Percentiles rank a stretch among this genome's conserved stretches.
phyloP scores from a whole-genome alignment of 2,329 filamentous ascomycete species.

The Clarireedia homoeocarpa region DNA sequence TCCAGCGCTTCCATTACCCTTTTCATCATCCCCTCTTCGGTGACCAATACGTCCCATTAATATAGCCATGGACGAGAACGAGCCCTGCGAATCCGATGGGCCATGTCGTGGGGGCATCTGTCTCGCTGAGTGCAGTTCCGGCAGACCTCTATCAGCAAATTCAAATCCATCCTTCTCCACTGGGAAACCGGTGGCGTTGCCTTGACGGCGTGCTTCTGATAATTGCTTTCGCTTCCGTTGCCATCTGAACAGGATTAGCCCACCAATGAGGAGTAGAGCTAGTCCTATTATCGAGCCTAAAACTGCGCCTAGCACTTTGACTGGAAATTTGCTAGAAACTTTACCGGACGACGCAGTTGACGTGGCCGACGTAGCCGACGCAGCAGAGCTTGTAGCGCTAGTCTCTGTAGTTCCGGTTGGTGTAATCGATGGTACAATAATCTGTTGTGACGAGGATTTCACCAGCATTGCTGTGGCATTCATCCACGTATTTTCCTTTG shows the following conservation, averaged over 20 bases:
- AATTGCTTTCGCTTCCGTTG: conserved; percentile 49
- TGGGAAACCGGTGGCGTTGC: conserved; percentile 37
- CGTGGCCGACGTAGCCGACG: conserved; percentile 21
- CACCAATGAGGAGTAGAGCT: conserved; percentile 37
- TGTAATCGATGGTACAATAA: neutral
- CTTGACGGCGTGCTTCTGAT: conserved; percentile 38
- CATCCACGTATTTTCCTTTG: conserved; percentile 67
- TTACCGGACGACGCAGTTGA: conserved; percentile 12
- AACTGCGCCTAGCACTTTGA: conserved; percentile 69
- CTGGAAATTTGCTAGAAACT: conserved; percentile 30
- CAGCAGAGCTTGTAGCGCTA: conserved; percentile 24
- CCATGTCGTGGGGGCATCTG: conserved; percentile 36
- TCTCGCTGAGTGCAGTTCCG: conserved; percentile 29
- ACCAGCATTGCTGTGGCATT: conserved; percentile 46
- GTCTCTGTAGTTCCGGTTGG: conserved; percentile 13
- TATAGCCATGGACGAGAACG: conserved; percentile 57
- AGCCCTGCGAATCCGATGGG: conserved; percentile 45
- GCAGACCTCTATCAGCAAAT: conserved; percentile 38
- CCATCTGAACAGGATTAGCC: conserved; percentile 62
- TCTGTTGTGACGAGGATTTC: conserved; percentile 13
- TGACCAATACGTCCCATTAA: conserved; percentile 54
- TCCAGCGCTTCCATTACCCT: conserved; percentile 49
- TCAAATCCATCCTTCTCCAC: conserved; percentile 52
- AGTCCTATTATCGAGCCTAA: conserved; percentile 75
- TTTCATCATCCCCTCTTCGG: conserved; percentile 33